These are phyloP conservation scores for Saccharomyces hybrid DNA, from an alignment of 1,139 yeast genomes.

Conservation along the genomic window DNA sequence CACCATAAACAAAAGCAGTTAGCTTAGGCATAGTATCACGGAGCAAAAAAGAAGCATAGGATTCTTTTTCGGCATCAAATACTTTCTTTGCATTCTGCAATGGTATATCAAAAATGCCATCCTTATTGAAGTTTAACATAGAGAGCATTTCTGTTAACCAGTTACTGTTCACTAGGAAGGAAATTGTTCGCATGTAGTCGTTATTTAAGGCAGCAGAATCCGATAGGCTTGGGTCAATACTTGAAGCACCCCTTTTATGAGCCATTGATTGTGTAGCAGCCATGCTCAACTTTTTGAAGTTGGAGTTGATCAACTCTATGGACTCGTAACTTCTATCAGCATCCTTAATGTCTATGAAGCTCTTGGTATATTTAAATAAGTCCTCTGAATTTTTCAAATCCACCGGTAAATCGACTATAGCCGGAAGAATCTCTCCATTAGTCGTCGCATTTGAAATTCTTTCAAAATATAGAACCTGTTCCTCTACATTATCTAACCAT, in stretches of 20 bases:
- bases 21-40: constrained; percentile 57
- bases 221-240: constrained; percentile 4
- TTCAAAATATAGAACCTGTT: constrained; percentile 47
- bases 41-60: constrained; percentile 45
- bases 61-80: constrained; percentile 37
- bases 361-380: constrained; percentile 8
- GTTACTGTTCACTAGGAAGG: constrained; percentile 56
- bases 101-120: constrained; percentile 17
- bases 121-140: constrained; percentile 18
- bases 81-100: constrained; percentile 32
- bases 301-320: constrained; percentile 11
- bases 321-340: constrained; percentile 9
- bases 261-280: constrained; percentile 16
- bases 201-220: constrained; percentile 8
- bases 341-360: constrained; percentile 7
- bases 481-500: constrained; percentile 55
- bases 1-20: constrained; percentile 56
- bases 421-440: constrained; percentile 37
- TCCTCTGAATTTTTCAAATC: constrained; percentile 37
- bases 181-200: constrained; percentile 28
- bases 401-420: constrained; percentile 40
- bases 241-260: constrained; percentile 5
- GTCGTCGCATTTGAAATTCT: constrained; percentile 41
- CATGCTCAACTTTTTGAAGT: constrained; percentile 16
- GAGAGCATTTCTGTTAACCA: constrained; percentile 43